Evolutionary conservation across 768 basidiomycete genomes (phyloP), one percentile per base, ranked within the genome.

Genomic region (Lactarius psammicola): DNA sequence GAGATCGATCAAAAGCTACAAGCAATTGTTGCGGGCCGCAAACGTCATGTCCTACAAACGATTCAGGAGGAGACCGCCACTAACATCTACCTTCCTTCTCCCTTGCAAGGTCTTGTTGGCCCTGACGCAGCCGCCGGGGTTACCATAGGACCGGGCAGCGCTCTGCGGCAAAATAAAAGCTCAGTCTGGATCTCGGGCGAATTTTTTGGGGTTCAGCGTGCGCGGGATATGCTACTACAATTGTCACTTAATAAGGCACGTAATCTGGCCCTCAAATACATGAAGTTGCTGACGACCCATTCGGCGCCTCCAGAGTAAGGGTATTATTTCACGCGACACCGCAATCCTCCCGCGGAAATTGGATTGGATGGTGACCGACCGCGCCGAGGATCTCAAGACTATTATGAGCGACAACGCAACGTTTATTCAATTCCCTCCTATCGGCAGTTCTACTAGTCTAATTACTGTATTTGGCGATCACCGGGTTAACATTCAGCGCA

Each of bases 321-420:
- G 85, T 56, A 85, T 97, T 65, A 88, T 97, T 64, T 95, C 96
- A 9, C 81, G 94, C 66, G 95, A 99, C 74, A 94, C 93, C 18
- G 92, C 94, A 6, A 90, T 98, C 62, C 84, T 97, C 28, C 96
- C 96, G 63, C 89, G 96, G 68, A 99, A 99, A 76, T 82, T 99
- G 67, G 96, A 99, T 73, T 98, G 96, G 95, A 90, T 99, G 86
- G 86, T 97, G 62, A 92, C 91, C n/a, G 94, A 99, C 76, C 87
- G 92, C n/a, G 80, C 90, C 13, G 95, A 98, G 33, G 96, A 98
- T 68, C 80, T 99, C 72, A 94, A 88, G 77, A 82, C 87, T 5
- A 85, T 95, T 74, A 98, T 97, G 95, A 87, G 85, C 71, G 96
- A 99, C 79, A 98, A 98, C 69, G 94, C 93, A 8, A 96, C 95